Base-by-base conservation (phyloP, 371 early-diverging fungal species). In the Mortierella sp. region DNA sequence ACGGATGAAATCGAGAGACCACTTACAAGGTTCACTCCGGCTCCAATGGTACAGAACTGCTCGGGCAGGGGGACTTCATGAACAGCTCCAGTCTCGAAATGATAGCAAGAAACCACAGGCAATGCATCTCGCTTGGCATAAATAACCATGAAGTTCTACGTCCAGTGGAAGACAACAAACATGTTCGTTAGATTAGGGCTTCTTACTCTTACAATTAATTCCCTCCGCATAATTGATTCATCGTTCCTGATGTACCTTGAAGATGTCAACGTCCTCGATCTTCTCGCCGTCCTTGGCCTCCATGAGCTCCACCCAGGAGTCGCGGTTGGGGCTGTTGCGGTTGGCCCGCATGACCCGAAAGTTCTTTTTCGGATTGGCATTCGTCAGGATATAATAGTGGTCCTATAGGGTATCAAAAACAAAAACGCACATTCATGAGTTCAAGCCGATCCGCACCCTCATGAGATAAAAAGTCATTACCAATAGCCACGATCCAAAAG, bases 181-280 rank as follows among this genome's bases (percentile, higher is more conserved):
- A 31, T 34, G 4, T 16, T 6, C 31, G 34, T 58, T 7, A 3
- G 29, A 4, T 34, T 29, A 7, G 31, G 2, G 2, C 1, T 19
- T 58, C 19, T 16, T 19, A 19, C 8, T 34, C 34, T 34, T 19
- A 8, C n/a, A n/a, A n/a, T n/a, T n/a, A 31, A 24, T 14, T 24
- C 14, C 31, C 29, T 53, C 55, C 31, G 31, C 55, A 53, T 4
- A 19, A 43, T 31, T 41, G 55, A 31, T 24, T 16, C 24, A 41
- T 4, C 0, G 10, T 7, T 16, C 34, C 22, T 4, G 26, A 2
- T 65, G 50, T 88, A 92, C 91, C 74, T 89, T 83, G 70, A 96
- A 95, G 19, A 96, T 82, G 70, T 96, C 96, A 5, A 96, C 93
- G 74, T 95, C 96, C 63, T 96, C 95, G 52, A 96, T 95, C 52